Percentiles rank a stretch among this genome's conserved stretches.
phyloP scores from a whole-genome alignment of 768 basidiomycete species.

The Rhizopogon sp. region DNA sequence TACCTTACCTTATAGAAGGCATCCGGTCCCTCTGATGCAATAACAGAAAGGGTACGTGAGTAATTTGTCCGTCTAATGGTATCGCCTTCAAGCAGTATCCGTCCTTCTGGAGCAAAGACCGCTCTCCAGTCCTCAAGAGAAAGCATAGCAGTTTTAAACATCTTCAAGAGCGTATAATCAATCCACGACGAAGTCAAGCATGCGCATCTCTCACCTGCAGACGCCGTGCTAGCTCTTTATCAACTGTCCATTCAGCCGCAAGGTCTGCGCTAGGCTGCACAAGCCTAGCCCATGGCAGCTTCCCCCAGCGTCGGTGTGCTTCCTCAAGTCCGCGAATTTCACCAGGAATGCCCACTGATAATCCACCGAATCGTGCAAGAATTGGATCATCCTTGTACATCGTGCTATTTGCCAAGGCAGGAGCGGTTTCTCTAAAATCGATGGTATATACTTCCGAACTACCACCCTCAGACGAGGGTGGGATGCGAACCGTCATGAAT shows the following conservation, averaged over 20 bases:
- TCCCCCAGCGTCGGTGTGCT: constrained; percentile 81
- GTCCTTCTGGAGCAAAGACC: constrained; percentile 80
- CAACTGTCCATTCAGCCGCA: constrained; percentile 77
- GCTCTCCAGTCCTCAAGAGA: constrained; percentile 67
- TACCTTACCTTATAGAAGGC: constrained; percentile 73
- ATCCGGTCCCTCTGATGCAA: constrained; percentile 72
- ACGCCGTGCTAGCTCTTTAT: constrained; percentile 67
- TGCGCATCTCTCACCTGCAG: constrained; percentile 48
- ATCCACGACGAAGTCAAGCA: neutral
- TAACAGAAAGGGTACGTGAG: constrained; percentile 66
- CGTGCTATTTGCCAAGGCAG: constrained; percentile 60
- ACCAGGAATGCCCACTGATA: constrained; percentile 87
- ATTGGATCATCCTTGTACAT: constrained; percentile 67
- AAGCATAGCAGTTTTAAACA: constrained; percentile 53
- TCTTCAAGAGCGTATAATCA: constrained; percentile 21
- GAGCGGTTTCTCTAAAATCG: constrained; percentile 89
- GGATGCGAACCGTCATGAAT: constrained; percentile 79
- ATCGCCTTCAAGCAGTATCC: constrained; percentile 70
- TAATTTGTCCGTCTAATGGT: constrained; percentile 67
- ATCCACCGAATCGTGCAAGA: constrained; percentile 65
- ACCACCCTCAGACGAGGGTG: constrained; percentile 38
- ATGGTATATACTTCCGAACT: constrained; percentile 64
- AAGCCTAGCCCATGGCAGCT: constrained; percentile 70
- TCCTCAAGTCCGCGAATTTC: constrained; percentile 85
- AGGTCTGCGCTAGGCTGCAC: constrained; percentile 72